phyloP scores from a whole-genome alignment of 768 basidiomycete species.

The Termitomyces sp. region DNA sequence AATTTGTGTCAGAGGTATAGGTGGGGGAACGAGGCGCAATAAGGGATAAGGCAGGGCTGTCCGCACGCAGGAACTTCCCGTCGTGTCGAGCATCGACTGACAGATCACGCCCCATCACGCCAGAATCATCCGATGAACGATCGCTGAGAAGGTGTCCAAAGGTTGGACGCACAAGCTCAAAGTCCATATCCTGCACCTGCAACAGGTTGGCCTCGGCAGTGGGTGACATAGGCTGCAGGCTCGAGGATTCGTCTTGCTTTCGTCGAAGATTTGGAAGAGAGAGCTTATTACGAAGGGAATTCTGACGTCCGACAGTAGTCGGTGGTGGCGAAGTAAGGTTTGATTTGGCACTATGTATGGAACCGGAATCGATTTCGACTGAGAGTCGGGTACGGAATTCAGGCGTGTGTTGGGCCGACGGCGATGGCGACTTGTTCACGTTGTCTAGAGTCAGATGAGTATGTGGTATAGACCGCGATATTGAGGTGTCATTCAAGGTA shows the following conservation, averaged over 20 bases:
- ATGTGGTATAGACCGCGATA: conserved; percentile 1
- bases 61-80: conserved; percentile 28
- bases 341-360: conserved; percentile 32
- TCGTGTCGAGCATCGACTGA: conserved; percentile 30
- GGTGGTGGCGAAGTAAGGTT: conserved; percentile 34
- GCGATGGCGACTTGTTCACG: background rate
- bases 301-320: conserved; percentile 28
- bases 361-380: conserved; percentile 21
- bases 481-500: conserved; percentile 10
- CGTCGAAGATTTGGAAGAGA: conserved; percentile 65
- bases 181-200: conserved; percentile 80
- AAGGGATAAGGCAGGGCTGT: conserved; percentile 42
- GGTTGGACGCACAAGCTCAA: conserved; percentile 71
- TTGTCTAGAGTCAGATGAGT: conserved; percentile 6
- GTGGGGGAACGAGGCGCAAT: conserved; percentile 19
- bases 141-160: conserved; percentile 37
- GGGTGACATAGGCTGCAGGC: conserved; percentile 18
- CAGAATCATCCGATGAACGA: conserved; percentile 55
- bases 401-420: background rate
- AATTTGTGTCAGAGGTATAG: conserved; percentile 11
- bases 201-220: conserved; percentile 47
- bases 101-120: conserved; percentile 29
- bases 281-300: conserved; percentile 56
- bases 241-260: conserved; percentile 34
- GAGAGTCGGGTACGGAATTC: conserved; percentile 14